Conservation (phyloP, 2,329 filamentous ascomycete genomes). For the Fusarium abutilonis region DNA sequence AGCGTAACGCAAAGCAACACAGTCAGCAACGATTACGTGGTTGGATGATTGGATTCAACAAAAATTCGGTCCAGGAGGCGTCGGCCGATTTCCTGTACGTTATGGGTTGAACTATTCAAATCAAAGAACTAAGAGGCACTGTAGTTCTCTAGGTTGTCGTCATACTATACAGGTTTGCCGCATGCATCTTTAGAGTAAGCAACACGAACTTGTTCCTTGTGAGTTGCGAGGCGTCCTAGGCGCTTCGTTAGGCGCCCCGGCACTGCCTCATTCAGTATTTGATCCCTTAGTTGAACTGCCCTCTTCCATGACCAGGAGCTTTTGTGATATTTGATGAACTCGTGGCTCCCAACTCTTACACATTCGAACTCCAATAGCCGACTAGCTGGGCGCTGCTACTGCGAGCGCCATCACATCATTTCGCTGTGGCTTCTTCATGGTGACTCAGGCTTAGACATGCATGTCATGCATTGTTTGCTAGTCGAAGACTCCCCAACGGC, state of each 20-base stretch:
- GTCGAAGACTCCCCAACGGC: neutral
- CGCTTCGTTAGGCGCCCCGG: neutral
- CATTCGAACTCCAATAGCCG: conserved; percentile 7
- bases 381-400: neutral
- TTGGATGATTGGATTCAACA: neutral
- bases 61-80: neutral
- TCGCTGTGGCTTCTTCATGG: neutral
- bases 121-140: neutral
- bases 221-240: neutral
- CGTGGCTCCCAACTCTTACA: conserved; percentile 1
- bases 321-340: conserved; percentile 5
- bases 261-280: conserved; percentile 6
- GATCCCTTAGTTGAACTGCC: neutral
- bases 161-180: too few species aligned
- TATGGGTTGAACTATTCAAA: too few species aligned
- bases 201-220: neutral
- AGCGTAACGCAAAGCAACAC: conserved; percentile 1
- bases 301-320: neutral
- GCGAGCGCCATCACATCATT: neutral
- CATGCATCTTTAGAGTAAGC: too few species aligned
- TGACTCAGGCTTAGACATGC: neutral
- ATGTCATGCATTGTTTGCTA: neutral
- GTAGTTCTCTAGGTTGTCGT: too few species aligned
- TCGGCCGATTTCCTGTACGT: too few species aligned
- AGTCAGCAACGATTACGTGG: conserved; percentile 1